phyloP scores from a whole-genome alignment of 2,329 filamentous ascomycete species.

The Penicillium sp. region DNA sequence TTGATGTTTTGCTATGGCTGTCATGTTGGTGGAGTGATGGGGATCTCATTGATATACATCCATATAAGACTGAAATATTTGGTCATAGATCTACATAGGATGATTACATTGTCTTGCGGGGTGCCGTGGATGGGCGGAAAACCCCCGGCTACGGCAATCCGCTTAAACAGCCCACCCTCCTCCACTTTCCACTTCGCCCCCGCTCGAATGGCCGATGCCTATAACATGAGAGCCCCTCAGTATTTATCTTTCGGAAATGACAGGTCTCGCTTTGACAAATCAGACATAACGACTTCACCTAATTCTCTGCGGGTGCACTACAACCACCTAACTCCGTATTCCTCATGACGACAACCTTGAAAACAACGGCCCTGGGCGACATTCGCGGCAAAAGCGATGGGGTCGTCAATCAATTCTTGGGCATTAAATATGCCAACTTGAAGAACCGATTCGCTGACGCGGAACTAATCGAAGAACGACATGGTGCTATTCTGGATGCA shows the following conservation, averaged over 20 bases:
- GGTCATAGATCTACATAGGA: too few species aligned
- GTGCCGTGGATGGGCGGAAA: too few species aligned
- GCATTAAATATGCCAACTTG: constrained; percentile 44
- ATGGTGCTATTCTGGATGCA: constrained; percentile 35
- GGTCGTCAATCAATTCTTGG: constrained; percentile 38
- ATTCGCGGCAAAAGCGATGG: constrained; percentile 27
- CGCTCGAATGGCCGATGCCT: background rate
- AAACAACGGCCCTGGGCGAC: background rate
- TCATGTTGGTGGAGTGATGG: too few species aligned
- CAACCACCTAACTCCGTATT: background rate
- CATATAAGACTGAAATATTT: too few species aligned
- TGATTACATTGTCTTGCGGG: too few species aligned
- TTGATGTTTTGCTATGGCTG: too few species aligned
- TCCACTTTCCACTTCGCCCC: background rate
- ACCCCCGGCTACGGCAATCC: background rate
- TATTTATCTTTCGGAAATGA: background rate
- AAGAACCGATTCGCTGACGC: constrained; percentile 40
- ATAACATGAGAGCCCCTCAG: too few species aligned
- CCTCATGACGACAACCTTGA: background rate
- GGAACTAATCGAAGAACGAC: constrained; percentile 32
- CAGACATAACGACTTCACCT: background rate
- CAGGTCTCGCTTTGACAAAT: background rate
- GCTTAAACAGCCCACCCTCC: too few species aligned
- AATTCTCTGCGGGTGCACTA: background rate
- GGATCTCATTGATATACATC: too few species aligned